Evolutionary conservation across 2,329 filamentous ascomycete species (phyloP).

Genomic region (Aspergillus sp.): DNA sequence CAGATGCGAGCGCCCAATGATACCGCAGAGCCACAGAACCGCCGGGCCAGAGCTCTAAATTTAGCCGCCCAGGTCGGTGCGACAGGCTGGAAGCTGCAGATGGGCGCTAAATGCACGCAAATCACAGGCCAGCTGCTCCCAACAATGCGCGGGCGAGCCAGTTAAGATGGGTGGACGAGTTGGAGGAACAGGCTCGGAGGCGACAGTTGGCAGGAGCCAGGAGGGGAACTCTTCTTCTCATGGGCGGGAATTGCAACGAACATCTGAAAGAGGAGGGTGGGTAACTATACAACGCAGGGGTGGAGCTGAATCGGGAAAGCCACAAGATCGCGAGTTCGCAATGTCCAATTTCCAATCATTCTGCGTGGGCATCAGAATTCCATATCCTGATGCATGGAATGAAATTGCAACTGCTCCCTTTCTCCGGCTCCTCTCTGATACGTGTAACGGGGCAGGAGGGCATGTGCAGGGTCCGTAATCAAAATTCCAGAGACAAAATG

Average conservation of each 20-base stretch:
- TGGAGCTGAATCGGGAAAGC: conserved; percentile 13
- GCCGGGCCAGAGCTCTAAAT: conserved; percentile 35
- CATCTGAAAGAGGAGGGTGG: conserved; percentile 6
- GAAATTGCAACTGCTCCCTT: conserved; percentile 2
- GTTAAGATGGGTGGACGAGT: conserved; percentile 1
- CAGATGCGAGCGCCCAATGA: conserved; percentile 24
- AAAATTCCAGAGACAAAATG: conserved; percentile 2
- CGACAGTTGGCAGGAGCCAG: not conserved
- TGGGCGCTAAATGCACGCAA: conserved; percentile 35
- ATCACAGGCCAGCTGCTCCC: conserved; percentile 25
- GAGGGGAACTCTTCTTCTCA: no score
- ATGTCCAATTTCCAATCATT: not conserved
- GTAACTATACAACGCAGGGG: conserved; percentile 17
- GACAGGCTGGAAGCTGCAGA: conserved; percentile 28
- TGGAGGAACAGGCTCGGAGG: not conserved
- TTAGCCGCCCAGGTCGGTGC: conserved; percentile 34
- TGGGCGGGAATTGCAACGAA: not conserved
- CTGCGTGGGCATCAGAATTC: not conserved
- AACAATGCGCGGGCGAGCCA: not conserved
- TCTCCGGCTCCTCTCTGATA: conserved; percentile 1
- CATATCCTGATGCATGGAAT: conserved; percentile 8
- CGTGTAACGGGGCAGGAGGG: not conserved
- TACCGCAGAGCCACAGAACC: conserved; percentile 6
- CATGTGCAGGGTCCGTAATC: conserved; percentile 3
- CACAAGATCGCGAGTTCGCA: conserved; percentile 1